These are phyloP conservation scores for Fusarium nematophilum DNA, from an alignment of 2,329 filamentous ascomycete species.

Conservation along the genomic window DNA sequence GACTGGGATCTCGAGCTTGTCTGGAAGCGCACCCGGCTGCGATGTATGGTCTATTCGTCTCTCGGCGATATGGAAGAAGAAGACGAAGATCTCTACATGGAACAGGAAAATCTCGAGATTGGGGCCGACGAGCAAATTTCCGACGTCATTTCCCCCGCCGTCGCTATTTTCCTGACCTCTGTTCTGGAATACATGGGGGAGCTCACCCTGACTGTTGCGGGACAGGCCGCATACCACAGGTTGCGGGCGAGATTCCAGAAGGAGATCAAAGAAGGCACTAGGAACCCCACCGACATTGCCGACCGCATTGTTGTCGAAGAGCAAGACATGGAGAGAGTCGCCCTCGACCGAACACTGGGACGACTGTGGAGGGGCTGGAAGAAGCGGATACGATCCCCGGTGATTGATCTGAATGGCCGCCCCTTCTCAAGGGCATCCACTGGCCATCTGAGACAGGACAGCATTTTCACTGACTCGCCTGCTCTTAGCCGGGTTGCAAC, in stretches of 20 bases:
- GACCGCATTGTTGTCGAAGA: conserved; percentile 88
- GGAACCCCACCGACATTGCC: conserved; percentile 60
- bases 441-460: conserved; percentile 46
- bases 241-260: conserved; percentile 69
- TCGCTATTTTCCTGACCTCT: conserved; percentile 95
- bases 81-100: conserved; percentile 90
- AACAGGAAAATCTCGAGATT: conserved; percentile 78
- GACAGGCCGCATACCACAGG: conserved; percentile 82
- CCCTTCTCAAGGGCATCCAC: conserved; percentile 62
- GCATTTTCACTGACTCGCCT: conserved; percentile 53
- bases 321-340: conserved; percentile 90
- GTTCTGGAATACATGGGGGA: conserved; percentile 95
- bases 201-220: conserved; percentile 86
- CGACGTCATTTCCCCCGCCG: conserved; percentile 84
- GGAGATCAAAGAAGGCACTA: conserved; percentile 64
- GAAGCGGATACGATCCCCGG: conserved; percentile 77
- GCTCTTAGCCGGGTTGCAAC: conserved; percentile 41
- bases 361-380: conserved; percentile 96
- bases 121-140: conserved; percentile 67
- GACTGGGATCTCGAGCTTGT: conserved; percentile 92
- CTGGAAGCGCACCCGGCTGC: conserved; percentile 91
- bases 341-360: conserved; percentile 87
- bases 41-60: conserved; percentile 98
- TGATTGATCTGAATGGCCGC: conserved; percentile 58
- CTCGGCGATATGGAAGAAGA: conserved; percentile 98